Conservation (phyloP, 31 red algal species). For the Bonnemaisonia californica region DNA sequence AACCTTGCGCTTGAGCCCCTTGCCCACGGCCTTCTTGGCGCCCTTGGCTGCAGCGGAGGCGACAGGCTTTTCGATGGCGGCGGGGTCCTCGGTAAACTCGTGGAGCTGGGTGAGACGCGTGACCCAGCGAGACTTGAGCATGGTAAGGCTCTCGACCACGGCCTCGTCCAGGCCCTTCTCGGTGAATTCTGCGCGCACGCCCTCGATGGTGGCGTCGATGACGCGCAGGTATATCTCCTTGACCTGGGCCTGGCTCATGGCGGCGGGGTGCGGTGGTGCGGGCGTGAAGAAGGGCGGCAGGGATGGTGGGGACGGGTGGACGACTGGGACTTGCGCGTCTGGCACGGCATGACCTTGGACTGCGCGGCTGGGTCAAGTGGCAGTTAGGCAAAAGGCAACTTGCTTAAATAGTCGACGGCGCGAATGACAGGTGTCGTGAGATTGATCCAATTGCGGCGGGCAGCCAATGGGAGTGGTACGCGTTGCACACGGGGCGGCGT, state of each 20-base stretch:
- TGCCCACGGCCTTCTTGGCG: conserved; percentile 20
- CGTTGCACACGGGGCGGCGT: too few relatives aligned
- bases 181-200: conserved; percentile 60
- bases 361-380: conserved; percentile 18
- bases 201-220: conserved; percentile 74
- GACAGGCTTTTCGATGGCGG: conserved; percentile 46
- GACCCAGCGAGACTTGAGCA: conserved; percentile 50
- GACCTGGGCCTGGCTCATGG: conserved; percentile 47
- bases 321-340: background rate
- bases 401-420: background rate
- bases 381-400: too few relatives aligned
- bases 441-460: too few relatives aligned
- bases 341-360: background rate
- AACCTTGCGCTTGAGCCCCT: conserved; percentile 39
- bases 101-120: conserved; percentile 58
- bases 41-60: conserved; percentile 10
- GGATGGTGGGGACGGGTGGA: conserved; percentile 13
- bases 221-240: conserved; percentile 64
- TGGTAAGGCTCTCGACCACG: conserved; percentile 44
- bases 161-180: conserved; percentile 44
- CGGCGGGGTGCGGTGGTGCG: conserved; percentile 6
- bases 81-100: conserved; percentile 66
- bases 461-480: too few relatives aligned
- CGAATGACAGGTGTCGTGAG: background rate
- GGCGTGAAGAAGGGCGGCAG: conserved; percentile 3